These are phyloP conservation scores for Willaertia magna DNA, from an alignment of 208 protist genomes.

Conservation along the genomic window DNA sequence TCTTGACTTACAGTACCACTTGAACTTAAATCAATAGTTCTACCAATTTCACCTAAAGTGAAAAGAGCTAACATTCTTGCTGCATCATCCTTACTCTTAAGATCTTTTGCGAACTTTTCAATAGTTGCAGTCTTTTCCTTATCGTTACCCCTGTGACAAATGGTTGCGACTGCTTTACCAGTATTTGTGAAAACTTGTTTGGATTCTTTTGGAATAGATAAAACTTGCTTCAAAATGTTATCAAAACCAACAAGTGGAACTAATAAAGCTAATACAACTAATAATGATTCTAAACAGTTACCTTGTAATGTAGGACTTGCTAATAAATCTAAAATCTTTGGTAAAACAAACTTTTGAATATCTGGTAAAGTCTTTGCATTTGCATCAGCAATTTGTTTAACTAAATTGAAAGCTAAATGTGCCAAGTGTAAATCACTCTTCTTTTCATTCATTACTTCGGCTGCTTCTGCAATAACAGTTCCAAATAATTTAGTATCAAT, in stretches of 20 bases:
- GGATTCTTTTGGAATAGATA: neutral
- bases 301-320: constrained; percentile 49
- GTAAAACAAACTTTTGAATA: constrained; percentile 28
- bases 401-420: constrained; percentile 39
- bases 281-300: constrained; percentile 29
- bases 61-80: neutral
- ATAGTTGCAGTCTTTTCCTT: neutral
- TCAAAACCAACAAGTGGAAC: constrained; percentile 1
- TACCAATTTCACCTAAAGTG: constrained; percentile 55
- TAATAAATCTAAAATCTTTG: constrained; percentile 34
- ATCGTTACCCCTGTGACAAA: neutral
- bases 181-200: constrained; percentile 7
- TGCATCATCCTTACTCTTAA: neutral
- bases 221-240: neutral
- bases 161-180: neutral
- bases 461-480: constrained; percentile 32
- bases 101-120: neutral
- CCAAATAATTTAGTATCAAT: constrained; percentile 12
- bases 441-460: constrained; percentile 29
- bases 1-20: neutral
- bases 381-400: constrained; percentile 22
- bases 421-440: constrained; percentile 50
- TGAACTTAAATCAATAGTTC: constrained; percentile 25
- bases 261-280: constrained; percentile 5
- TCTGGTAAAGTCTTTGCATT: neutral